These are phyloP conservation scores for Pseudogymnoascus sp. DNA, from an alignment of 2,329 filamentous ascomycete species.

Conservation along the genomic window DNA sequence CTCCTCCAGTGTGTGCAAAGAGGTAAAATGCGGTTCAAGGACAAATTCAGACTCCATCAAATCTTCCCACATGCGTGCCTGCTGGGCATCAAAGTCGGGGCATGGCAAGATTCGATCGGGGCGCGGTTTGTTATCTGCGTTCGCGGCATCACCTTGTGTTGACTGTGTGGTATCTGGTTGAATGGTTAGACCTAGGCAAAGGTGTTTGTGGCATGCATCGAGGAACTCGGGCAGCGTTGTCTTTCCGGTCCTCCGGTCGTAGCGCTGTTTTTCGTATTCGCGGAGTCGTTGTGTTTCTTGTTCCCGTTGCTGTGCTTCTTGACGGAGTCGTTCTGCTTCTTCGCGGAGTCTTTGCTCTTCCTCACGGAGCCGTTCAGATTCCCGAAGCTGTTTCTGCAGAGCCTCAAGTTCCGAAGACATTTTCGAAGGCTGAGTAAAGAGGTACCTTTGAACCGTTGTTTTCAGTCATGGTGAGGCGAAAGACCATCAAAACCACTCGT, in stretches of 20 bases:
- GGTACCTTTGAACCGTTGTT: too few species aligned
- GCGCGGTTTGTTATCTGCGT: neutral
- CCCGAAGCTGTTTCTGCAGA: too few species aligned
- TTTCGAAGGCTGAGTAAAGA: too few species aligned
- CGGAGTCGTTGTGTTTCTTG: neutral
- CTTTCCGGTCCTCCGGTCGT: neutral
- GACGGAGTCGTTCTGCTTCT: neutral
- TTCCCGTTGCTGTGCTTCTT: too few species aligned
- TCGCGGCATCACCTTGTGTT: neutral
- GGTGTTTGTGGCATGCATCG: slow-evolving; percentile 3
- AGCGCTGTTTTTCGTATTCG: neutral
- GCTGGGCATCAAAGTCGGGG: neutral
- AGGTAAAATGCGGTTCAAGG: neutral
- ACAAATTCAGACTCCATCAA: slow-evolving; percentile 2
- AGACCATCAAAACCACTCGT: too few species aligned
- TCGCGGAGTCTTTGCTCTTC: neutral
- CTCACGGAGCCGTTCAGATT: neutral
- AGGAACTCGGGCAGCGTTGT: neutral
- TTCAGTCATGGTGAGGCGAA: too few species aligned
- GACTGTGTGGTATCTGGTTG: neutral
- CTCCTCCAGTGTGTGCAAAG: neutral
- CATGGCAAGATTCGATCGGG: neutral
- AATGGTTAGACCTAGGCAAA: neutral
- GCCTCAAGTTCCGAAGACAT: too few species aligned
- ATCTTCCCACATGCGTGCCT: neutral